Base-by-base conservation (phyloP, 139 green algal genomes). In the Trebouxia sp. region DNA sequence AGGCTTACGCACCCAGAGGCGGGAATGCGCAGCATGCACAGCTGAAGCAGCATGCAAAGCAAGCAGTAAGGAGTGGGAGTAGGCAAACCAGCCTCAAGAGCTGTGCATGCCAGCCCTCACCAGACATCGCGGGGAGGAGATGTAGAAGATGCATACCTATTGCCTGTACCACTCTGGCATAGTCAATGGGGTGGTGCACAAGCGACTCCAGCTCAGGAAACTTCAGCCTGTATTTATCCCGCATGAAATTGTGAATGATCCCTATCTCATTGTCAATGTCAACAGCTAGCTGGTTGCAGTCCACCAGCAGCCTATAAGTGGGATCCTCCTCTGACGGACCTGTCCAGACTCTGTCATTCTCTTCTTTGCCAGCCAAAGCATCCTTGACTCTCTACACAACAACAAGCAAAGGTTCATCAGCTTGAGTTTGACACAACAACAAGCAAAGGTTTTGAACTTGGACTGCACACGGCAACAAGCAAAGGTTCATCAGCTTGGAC, bases 181-280 rank as follows among this genome's bases (percentile, higher is more conserved):
- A 98, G 51, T 98, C 94, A 14, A 97, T 83, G 12, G 94, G 93
- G 83, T 94, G 88, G 76, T 95, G 89, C 70, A 96, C 93, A 81
- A 99, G 90, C 4, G 88, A 95, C 85, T 98, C 96, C 38, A 99
- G 91, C 91, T 99, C 96, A 0, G 96, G 96, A 80, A 99, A 99
- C 53, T 89, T 88, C 20, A 76, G 78, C 26, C 74, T 55, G 76
- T 91, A 92, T 38, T 80, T 76, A 75, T 91, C 85, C 15, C 85
- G 78, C 39, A 97, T 83, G 83, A 94, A 96, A 80, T 90, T 94
- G 89, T 98, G 94, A 47, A 99, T 89, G 14, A 92, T 80, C 1
- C 76, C 78, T 32, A 98, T 93, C 81, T 99, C 96, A 80, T 95
- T 96, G 83, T 99, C 96, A 76, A 99, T 96, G 76, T 99, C 95